Evolutionary conservation across 192 early-diverging fungal genomes (phyloP).

Genomic region (Gamsiella multidivaricata): DNA sequence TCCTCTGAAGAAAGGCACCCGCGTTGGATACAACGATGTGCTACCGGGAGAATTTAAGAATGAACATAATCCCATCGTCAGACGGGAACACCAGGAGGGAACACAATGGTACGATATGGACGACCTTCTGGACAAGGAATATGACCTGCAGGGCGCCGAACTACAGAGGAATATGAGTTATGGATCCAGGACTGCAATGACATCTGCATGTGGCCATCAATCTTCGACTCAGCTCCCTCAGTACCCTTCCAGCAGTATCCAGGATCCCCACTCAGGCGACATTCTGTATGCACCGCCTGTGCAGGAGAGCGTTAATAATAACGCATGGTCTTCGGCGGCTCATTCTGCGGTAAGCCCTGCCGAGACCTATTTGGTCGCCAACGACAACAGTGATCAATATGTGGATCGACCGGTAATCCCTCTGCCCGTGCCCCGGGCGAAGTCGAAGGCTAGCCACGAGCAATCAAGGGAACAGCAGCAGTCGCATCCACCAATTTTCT

Average conservation of each 20-base stretch:
- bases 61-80: background rate
- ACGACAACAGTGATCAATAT: slow-evolving; percentile 34
- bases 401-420: slow-evolving; percentile 42
- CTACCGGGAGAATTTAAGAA: background rate
- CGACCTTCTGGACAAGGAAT: slow-evolving; percentile 42
- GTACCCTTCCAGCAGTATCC: background rate
- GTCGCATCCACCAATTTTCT: background rate
- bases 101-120: slow-evolving; percentile 46
- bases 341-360: slow-evolving; percentile 1
- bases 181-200: slow-evolving; percentile 6
- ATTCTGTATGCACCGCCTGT: slow-evolving; percentile 32
- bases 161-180: slow-evolving; percentile 1
- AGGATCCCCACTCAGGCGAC: slow-evolving; percentile 26
- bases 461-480: background rate
- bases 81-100: background rate
- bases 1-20: slow-evolving; percentile 13
- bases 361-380: slow-evolving; percentile 26
- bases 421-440: slow-evolving; percentile 26
- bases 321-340: slow-evolving; percentile 6
- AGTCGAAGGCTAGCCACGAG: background rate
- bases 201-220: background rate
- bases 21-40: slow-evolving; percentile 19
- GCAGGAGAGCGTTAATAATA: background rate
- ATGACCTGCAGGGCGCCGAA: slow-evolving; percentile 7
- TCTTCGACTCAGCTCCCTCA: slow-evolving; percentile 4